Base-by-base conservation (phyloP, 2,329 filamentous ascomycete species). In the Scortechinia acanthostroma region DNA sequence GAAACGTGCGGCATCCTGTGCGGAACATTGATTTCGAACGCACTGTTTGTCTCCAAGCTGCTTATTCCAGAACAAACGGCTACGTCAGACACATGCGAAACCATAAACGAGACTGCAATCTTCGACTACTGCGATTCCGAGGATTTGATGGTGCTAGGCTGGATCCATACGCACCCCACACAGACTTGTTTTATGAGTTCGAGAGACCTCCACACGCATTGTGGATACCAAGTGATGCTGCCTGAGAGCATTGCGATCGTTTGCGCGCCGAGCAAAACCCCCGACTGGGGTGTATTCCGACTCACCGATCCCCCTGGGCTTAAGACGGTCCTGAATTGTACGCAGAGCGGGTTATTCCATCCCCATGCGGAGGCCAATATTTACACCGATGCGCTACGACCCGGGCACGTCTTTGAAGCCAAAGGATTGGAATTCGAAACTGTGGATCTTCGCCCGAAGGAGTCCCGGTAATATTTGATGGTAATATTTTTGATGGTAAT, bases 171-270 rank as follows among this genome's bases (percentile, higher is more conserved):
- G 0, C 93, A 98, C 61, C 93, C 93, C 0, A 89, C 86, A 0
- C 93, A 98, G 66, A 94, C 89, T 0, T 98, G 93, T 63, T 98
- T 98, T 61, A 94, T 98, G 88, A 95, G 89, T 59, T 93, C 86
- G 43, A 74, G 91, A 43, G 93, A 98, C 58, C 60, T 97, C 52
- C 93, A 98, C 59, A 98, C 94, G 0, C 91, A 95, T 58, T 83
- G 84, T 2, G 90, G 90, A 10, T 97, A 96, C 60, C 93, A 98
- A 64, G 83, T 93, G 48, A 96, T 96, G 89, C 78, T 97, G 65
- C 85, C 90, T 1, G 93, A 98, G 70, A 94, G 88, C 55, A 90
- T 98, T 50, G 93, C 93, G 3, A 95, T 98, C 55, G 93, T 98
- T 30, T 98, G 93, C 65, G 88, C 93, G 4, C 93, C 93, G 1